These are phyloP conservation scores for Boletus subcaerulescens DNA, from an alignment of 768 basidiomycete genomes.

Conservation along the genomic window DNA sequence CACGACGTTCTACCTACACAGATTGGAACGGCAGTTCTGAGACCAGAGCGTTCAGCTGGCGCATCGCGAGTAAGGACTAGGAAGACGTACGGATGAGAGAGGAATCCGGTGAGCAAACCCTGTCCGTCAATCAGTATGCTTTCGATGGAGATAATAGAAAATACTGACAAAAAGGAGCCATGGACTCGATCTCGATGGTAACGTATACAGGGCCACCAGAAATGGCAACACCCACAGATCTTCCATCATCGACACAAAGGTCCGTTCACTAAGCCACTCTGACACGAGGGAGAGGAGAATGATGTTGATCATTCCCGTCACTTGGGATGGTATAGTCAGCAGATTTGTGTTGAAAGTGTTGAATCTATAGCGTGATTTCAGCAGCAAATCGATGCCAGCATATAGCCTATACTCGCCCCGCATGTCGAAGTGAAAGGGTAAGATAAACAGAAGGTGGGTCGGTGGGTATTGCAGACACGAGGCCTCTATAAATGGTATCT, in stretches of 20 bases:
- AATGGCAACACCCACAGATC: slow-evolving; percentile 62
- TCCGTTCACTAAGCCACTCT: slow-evolving; percentile 52
- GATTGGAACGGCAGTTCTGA: slow-evolving; percentile 46
- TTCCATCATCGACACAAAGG: slow-evolving; percentile 50
- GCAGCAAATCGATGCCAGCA: background rate
- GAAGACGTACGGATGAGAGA: slow-evolving; percentile 42
- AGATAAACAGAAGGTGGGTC: slow-evolving; percentile 52
- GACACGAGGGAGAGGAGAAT: slow-evolving; percentile 48
- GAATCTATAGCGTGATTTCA: slow-evolving; percentile 38
- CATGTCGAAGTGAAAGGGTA: slow-evolving; percentile 51
- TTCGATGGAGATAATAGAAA: background rate
- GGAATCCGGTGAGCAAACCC: slow-evolving; percentile 43
- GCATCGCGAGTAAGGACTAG: background rate
- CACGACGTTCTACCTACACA: slow-evolving; percentile 28
- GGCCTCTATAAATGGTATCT: slow-evolving; percentile 33
- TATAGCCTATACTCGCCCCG: slow-evolving; percentile 36
- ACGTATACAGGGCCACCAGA: slow-evolving; percentile 51
- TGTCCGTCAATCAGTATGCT: slow-evolving; percentile 11
- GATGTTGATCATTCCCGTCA: slow-evolving; percentile 52
- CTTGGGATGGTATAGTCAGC: slow-evolving; percentile 54
- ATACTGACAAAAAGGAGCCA: slow-evolving; percentile 52
- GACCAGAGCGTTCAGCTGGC: background rate
- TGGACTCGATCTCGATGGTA: slow-evolving; percentile 47
- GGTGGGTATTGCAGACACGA: slow-evolving; percentile 52
- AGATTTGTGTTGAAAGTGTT: slow-evolving; percentile 59